These are phyloP conservation scores for Eimeria tenella DNA, from an alignment of 169 alveolate genomes.

Conservation along the genomic window DNA sequence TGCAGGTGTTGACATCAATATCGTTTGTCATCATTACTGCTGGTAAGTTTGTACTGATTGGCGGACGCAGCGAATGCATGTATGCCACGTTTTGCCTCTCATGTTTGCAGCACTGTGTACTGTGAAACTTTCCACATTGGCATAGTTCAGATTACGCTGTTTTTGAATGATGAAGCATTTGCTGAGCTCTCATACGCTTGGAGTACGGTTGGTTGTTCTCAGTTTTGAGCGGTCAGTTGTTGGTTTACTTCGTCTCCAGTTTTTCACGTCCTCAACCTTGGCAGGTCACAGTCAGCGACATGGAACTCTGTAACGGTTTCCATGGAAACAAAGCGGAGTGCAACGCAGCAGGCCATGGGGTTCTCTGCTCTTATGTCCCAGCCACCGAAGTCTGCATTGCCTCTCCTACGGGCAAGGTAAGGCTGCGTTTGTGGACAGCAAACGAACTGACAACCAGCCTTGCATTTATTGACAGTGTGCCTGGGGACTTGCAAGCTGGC, in stretches of 20 bases:
- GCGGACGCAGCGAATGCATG: neutral
- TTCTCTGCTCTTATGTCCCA: conserved; percentile 71
- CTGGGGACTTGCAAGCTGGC: no score
- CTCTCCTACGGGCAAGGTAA: conserved; percentile 77
- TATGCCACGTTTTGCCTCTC: neutral
- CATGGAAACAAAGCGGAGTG: conserved; percentile 63
- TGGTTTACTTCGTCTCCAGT: conserved; percentile 69
- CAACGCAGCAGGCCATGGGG: conserved; percentile 72
- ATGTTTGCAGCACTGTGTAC: neutral
- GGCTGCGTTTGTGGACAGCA: conserved; percentile 4
- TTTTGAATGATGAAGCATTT: no score
- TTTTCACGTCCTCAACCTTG: conserved; percentile 72
- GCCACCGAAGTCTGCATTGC: conserved; percentile 69
- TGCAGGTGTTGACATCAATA: conserved; percentile 54
- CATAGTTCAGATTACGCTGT: no score
- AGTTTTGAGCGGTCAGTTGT: conserved; percentile 73
- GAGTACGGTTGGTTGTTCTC: neutral
- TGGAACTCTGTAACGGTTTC: conserved; percentile 44
- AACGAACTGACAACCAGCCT: no score
- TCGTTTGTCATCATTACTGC: conserved; percentile 62
- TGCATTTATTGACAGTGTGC: no score
- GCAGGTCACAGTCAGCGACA: conserved; percentile 69
- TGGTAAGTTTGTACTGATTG: conserved; percentile 41
- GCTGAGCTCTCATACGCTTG: neutral
- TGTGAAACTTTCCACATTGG: no score